Evolutionary conservation across 495 filamentous ascomycete genomes (phyloP).

Genomic region (Aspergillus sclerotioniger): DNA sequence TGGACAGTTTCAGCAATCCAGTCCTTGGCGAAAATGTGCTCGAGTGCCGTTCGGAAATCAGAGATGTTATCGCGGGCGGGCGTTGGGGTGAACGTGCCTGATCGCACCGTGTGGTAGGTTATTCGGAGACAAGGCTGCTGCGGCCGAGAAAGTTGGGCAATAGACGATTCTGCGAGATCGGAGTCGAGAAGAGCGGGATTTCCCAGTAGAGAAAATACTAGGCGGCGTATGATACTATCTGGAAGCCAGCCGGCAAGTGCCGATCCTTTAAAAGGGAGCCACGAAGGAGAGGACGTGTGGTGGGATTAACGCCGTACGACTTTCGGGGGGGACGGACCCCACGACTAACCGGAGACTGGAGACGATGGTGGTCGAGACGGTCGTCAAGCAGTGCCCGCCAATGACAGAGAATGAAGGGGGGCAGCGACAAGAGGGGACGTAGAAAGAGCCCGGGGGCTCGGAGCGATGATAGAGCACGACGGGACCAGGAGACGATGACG

Average conservation of each 20-base stretch:
- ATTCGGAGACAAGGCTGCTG: background rate
- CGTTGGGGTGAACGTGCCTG: background rate
- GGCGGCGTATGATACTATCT: background rate
- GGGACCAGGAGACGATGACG: background rate
- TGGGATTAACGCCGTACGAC: constrained; percentile 7
- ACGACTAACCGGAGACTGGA: background rate
- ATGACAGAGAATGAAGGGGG: background rate
- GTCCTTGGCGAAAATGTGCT: background rate
- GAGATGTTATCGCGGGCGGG: background rate
- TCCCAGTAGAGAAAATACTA: background rate
- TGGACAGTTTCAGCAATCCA: constrained; percentile 13
- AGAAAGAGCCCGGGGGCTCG: background rate
- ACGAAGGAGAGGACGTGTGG: constrained; percentile 2
- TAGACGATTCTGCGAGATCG: background rate
- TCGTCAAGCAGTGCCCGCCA: background rate
- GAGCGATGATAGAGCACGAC: constrained; percentile 1
- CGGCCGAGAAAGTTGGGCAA: background rate
- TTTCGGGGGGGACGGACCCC: constrained; percentile 4
- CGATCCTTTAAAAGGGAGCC: constrained; percentile 1
- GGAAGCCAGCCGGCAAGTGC: background rate
- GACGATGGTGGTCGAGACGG: background rate
- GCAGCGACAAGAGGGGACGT: background rate
- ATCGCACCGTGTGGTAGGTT: background rate
- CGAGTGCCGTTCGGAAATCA: background rate
- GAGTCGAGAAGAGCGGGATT: background rate